Evolutionary conservation across 371 early-diverging fungal genomes (phyloP).

Genomic region (Funneliformis caledonium): DNA sequence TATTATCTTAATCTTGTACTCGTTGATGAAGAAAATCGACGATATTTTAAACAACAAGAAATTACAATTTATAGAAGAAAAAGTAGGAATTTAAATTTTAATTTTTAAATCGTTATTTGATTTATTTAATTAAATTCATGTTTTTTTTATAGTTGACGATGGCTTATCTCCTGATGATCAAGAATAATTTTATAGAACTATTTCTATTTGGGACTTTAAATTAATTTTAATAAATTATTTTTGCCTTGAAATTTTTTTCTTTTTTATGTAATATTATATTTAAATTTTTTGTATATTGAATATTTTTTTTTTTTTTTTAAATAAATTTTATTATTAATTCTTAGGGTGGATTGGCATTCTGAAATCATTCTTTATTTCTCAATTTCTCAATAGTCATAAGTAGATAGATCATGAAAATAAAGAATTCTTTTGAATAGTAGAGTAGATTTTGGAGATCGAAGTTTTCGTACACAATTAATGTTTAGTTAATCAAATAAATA

Average conservation of each 20-base stretch:
- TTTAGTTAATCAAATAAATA: no score
- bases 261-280: no score
- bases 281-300: no score
- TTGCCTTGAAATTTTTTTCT: not conserved
- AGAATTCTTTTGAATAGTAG: no score
- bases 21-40: conserved; percentile 96
- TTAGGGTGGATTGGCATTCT: no score
- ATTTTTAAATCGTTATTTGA: not conserved
- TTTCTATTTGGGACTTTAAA: not conserved
- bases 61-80: conserved; percentile 80
- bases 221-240: not conserved
- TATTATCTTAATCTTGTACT: conserved; percentile 97
- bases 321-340: no score
- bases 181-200: conserved; percentile 24
- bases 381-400: no score
- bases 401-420: no score
- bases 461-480: no score
- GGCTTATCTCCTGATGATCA: conserved; percentile 48
- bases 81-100: conserved; percentile 38
- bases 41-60: conserved; percentile 98
- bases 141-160: conserved; percentile 42
- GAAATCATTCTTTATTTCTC: no score
- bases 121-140: not conserved
- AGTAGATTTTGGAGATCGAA: no score
- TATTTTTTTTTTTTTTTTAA: no score